These are phyloP conservation scores for Colletotrichum destructivum DNA, from an alignment of 2,329 filamentous ascomycete species.

Conservation along the genomic window DNA sequence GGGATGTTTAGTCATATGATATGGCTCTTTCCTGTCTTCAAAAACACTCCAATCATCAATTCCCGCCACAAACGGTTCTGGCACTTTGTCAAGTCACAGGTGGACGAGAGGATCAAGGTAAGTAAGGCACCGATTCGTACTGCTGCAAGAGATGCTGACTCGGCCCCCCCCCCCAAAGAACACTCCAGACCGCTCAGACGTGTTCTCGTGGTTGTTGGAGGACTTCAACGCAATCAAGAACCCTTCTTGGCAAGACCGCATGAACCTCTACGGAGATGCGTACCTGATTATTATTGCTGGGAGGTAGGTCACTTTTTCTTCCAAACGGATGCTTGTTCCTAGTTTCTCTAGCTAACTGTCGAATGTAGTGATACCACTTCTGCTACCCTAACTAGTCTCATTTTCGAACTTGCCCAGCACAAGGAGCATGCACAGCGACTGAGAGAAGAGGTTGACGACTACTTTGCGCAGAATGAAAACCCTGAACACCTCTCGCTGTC, in stretches of 20 bases:
- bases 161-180: slow-evolving; percentile 24
- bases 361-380: slow-evolving; percentile 41
- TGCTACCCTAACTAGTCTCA: slow-evolving; percentile 39
- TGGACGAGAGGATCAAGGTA: slow-evolving; percentile 41
- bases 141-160: not conserved
- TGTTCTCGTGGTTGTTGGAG: slow-evolving; percentile 52
- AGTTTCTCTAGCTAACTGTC: not conserved
- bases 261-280: slow-evolving; percentile 49
- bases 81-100: slow-evolving; percentile 43
- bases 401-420: slow-evolving; percentile 40
- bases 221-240: slow-evolving; percentile 45
- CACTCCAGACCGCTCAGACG: slow-evolving; percentile 47
- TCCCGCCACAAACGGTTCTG: slow-evolving; percentile 43
- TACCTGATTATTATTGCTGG: slow-evolving; percentile 51
- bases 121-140: too few species aligned
- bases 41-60: slow-evolving; percentile 45
- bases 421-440: slow-evolving; percentile 12
- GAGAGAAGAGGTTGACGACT: slow-evolving; percentile 42
- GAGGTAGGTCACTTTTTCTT: slow-evolving; percentile 44
- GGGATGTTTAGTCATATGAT: slow-evolving; percentile 47
- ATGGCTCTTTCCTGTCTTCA: slow-evolving; percentile 45
- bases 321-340: not conserved
- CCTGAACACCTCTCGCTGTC: slow-evolving; percentile 44
- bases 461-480: slow-evolving; percentile 31
- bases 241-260: slow-evolving; percentile 45